Percentiles rank a stretch among this genome's conserved stretches.
phyloP scores from a whole-genome alignment of 495 filamentous ascomycete genomes.

The Daldinia loculata region DNA sequence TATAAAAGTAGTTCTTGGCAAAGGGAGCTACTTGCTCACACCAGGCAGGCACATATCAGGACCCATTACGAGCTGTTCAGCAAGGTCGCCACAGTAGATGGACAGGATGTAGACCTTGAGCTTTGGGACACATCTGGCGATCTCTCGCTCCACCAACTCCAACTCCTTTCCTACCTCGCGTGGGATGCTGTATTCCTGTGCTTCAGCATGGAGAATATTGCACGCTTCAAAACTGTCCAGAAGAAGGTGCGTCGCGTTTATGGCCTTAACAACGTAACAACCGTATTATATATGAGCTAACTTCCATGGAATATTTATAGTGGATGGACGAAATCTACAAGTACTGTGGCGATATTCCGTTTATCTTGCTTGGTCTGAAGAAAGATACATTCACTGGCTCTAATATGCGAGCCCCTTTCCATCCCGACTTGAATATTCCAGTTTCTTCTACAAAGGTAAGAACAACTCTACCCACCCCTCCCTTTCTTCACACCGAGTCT shows the following conservation, averaged over 20 bases:
- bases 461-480: neutral
- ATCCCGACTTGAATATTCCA: conserved; percentile 18
- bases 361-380: conserved; percentile 44
- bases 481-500: neutral
- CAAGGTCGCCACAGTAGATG: conserved; percentile 33
- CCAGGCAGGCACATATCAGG: conserved; percentile 16
- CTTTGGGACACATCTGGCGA: conserved; percentile 47
- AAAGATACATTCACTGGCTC: conserved; percentile 32
- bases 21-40: neutral
- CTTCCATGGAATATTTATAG: conserved; percentile 3
- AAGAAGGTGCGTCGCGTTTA: conserved; percentile 24
- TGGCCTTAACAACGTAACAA: neutral
- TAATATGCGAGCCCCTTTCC: conserved; percentile 28
- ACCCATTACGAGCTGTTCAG: conserved; percentile 39
- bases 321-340: conserved; percentile 39
- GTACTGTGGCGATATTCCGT: conserved; percentile 30
- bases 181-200: conserved; percentile 48
- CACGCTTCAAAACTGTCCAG: conserved; percentile 20
- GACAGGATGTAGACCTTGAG: conserved; percentile 37
- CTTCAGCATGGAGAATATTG: conserved; percentile 32
- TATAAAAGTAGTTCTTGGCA: neutral
- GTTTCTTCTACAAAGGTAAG: conserved; percentile 26
- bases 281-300: conserved; percentile 10
- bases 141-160: conserved; percentile 32
- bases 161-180: conserved; percentile 39